Conservation (phyloP, 2,329 filamentous ascomycete species). For the Aspergillus versicolor region DNA sequence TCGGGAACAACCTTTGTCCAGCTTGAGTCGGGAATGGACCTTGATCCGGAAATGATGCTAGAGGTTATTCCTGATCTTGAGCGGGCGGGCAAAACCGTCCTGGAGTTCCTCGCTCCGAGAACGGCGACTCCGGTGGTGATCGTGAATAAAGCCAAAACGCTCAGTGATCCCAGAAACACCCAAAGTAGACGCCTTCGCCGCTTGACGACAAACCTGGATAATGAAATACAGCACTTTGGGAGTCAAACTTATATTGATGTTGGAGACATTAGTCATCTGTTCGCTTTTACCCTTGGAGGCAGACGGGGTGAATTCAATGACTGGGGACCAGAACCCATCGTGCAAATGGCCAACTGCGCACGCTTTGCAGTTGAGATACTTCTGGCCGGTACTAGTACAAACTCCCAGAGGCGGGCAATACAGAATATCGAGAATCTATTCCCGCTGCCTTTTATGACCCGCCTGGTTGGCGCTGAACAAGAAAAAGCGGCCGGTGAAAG, state of each 20-base stretch:
- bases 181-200: conserved; percentile 29
- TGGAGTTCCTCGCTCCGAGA: conserved; percentile 37
- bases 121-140: conserved; percentile 27
- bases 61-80: conserved; percentile 42
- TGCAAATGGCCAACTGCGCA: conserved; percentile 47
- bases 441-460: conserved; percentile 35
- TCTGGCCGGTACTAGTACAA: conserved; percentile 25
- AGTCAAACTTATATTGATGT: conserved; percentile 38
- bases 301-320: conserved; percentile 12
- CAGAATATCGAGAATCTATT: conserved; percentile 34
- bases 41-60: conserved; percentile 38
- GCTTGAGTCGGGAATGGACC: conserved; percentile 28
- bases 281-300: conserved; percentile 28
- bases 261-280: conserved; percentile 26
- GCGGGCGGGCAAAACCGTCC: conserved; percentile 30
- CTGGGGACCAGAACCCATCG: conserved; percentile 38
- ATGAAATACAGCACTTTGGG: conserved; percentile 28
- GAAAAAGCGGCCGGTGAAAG: conserved; percentile 36
- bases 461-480: conserved; percentile 20
- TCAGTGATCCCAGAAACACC: conserved; percentile 29
- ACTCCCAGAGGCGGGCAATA: conserved; percentile 22
- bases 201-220: conserved; percentile 23
- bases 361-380: conserved; percentile 42
- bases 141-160: conserved; percentile 27
- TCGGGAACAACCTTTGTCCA: conserved; percentile 35